Evolutionary conservation across 2,329 filamentous ascomycete species (phyloP), one percentile per base, ranked within the genome.

Genomic region (Penicillium hesseltinei): DNA sequence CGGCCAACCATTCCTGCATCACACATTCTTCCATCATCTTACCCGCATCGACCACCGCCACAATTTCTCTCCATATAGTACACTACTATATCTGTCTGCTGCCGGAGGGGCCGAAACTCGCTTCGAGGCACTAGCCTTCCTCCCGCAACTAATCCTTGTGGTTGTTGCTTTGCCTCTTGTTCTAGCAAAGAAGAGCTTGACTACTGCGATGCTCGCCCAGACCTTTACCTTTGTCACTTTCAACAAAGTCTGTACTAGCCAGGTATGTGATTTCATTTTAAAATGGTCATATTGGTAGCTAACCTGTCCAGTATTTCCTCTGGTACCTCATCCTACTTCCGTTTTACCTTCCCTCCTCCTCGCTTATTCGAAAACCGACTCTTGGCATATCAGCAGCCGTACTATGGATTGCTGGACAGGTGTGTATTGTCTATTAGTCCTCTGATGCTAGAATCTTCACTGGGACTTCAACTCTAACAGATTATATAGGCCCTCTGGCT

Each of bases 201-300:
- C 92, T 0, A 84, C 87, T 0, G 88, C 90, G 5, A 92, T 97
- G 90, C 84, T 97, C 60, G 91, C 91, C 4, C 94, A 99, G 76
- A 97, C 94, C 0, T 96, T 97, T 76, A 91, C 93, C 0, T 99
- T 99, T 75, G 94, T 97, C 4, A 88, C 92, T 0, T 97, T 97
- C 67, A 99, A 99, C 78, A 99, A 99, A 79, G 94, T 99, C 61
- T 97, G 93, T 82, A 99, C 94, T 3, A 96, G 92, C 69, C 93
- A 97, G 83, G 91, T 94, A 83, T 62, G 82, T 71, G 15, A 52
- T 31, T 17, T 36, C 51, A 31, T 31, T 31, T 10, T 19, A 21
- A 19, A 8, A 42, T 51, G 49, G 25, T 33, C 31, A 29, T n/a
- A 35, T 44, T 33, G 15, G 46, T 25, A 17, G 33, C 36, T 51